Evolutionary conservation across 768 basidiomycete species (phyloP), one percentile per base, ranked within the genome.

Genomic region (Kwoniella botswanensis): DNA sequence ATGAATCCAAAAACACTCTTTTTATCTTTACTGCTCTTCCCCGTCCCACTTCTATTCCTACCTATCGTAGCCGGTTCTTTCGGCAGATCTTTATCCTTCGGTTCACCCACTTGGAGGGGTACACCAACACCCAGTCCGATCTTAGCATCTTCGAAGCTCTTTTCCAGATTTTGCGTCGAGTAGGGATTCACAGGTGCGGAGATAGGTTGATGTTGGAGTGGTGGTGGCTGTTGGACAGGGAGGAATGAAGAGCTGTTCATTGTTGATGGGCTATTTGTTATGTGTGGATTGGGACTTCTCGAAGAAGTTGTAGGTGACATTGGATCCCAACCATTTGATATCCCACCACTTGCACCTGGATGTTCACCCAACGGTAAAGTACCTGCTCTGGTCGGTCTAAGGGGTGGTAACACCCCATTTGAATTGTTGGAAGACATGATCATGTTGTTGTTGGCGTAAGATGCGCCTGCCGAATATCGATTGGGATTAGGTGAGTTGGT

Each of bases 1-100:
- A 83, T 73, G 53, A 82, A 79, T 6, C 82, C 82, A 68, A 83
- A 83, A 21, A 83, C 73, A 66, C 82, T 79, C 75, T 83, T 83
- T 73, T 82, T 83, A 53, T 79, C 80, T 55, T 82, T 82, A 55
- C 71, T 72, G 59, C 82, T 82, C 72, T 79, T 81, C 11, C 79
- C 79, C 55, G 78, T 82, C 54, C 77, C 76, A 76, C 80, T 80
- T 58, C 78, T 70, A 66, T 77, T 79, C 63, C 78, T 68, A 6
- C 79, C 74, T 68, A 74, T 77, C 43, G 71, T 60, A 4, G 55
- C 63, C 4, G 82, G 81, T 60, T 79, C 80, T 44, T 79, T 78
- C 0, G 81, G 81, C 71, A 82, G 52, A 10, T 83, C 82, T 68
- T 79, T 79, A 4, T 79, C 79, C 61, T 69, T 78, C 10, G 74